These are phyloP conservation scores for Suhomyces vadensis DNA, from an alignment of 805 yeast species.

Conservation along the genomic window DNA sequence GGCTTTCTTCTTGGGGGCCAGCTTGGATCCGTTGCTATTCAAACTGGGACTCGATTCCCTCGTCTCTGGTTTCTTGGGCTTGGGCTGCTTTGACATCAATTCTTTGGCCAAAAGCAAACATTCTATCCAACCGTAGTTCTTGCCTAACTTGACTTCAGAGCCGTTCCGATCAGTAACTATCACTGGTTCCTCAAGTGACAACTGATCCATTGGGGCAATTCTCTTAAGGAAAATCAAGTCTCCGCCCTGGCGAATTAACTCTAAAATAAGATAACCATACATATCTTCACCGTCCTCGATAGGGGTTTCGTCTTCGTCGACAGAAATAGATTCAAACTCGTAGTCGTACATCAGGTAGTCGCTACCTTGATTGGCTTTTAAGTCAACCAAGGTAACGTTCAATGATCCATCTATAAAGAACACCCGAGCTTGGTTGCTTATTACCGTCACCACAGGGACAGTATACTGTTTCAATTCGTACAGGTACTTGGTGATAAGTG, in stretches of 20 bases:
- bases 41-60: not conserved
- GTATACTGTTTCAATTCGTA: constrained; percentile 21
- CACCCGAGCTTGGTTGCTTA: constrained; percentile 42
- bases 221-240: constrained; percentile 54
- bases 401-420: constrained; percentile 38
- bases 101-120: constrained; percentile 67
- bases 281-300: constrained; percentile 36
- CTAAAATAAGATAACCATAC: constrained; percentile 65
- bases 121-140: constrained; percentile 64
- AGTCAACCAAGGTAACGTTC: constrained; percentile 39
- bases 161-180: constrained; percentile 29
- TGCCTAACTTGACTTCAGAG: constrained; percentile 43
- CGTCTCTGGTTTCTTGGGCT: not conserved
- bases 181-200: constrained; percentile 21
- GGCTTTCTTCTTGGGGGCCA: constrained; percentile 5
- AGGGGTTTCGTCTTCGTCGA: constrained; percentile 16
- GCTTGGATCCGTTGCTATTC: not conserved
- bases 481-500: constrained; percentile 26
- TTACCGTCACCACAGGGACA: constrained; percentile 37
- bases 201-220: constrained; percentile 39
- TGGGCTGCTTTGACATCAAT: constrained; percentile 23
- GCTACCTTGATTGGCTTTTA: constrained; percentile 42
- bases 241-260: constrained; percentile 52
- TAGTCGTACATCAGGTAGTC: constrained; percentile 76
- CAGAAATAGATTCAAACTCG: constrained; percentile 51